phyloP scores from a whole-genome alignment of 23 red algal species.

The Cyanidium caldarium region DNA sequence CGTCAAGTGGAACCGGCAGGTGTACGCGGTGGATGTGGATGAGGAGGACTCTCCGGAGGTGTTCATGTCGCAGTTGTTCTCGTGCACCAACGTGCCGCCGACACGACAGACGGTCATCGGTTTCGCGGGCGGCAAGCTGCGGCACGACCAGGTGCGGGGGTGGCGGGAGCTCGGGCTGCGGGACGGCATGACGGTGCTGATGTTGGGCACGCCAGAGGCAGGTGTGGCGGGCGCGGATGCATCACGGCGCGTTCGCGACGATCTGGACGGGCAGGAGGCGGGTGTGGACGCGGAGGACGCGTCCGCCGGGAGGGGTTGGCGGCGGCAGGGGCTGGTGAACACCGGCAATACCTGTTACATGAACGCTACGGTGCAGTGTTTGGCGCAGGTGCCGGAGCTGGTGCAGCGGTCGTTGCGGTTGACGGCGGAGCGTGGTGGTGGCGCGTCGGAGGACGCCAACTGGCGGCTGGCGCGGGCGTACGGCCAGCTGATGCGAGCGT shows the following conservation, averaged over 20 bases:
- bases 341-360: slow-evolving; percentile 93
- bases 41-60: slow-evolving; percentile 18
- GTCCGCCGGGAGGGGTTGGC: not conserved
- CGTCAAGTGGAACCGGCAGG: slow-evolving; percentile 69
- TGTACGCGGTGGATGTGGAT: slow-evolving; percentile 45
- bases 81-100: slow-evolving; percentile 61
- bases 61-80: slow-evolving; percentile 59
- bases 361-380: slow-evolving; percentile 78
- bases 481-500: not conserved
- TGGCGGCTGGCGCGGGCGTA: not conserved
- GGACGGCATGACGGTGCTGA: slow-evolving; percentile 40
- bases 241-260: slow-evolving; percentile 14
- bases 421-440: not conserved
- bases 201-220: slow-evolving; percentile 68
- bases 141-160: slow-evolving; percentile 20
- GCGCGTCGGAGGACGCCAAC: not conserved
- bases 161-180: slow-evolving; percentile 28
- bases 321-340: slow-evolving; percentile 59
- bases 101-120: slow-evolving; percentile 67
- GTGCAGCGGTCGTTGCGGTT: slow-evolving; percentile 13
- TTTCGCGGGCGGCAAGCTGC: slow-evolving; percentile 56
- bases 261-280: slow-evolving; percentile 21
- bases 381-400: slow-evolving; percentile 38
- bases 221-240: slow-evolving; percentile 8
- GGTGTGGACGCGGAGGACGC: not conserved